These are phyloP conservation scores for Lachancea meyersii DNA, from an alignment of 805 yeast species.

Conservation along the genomic window DNA sequence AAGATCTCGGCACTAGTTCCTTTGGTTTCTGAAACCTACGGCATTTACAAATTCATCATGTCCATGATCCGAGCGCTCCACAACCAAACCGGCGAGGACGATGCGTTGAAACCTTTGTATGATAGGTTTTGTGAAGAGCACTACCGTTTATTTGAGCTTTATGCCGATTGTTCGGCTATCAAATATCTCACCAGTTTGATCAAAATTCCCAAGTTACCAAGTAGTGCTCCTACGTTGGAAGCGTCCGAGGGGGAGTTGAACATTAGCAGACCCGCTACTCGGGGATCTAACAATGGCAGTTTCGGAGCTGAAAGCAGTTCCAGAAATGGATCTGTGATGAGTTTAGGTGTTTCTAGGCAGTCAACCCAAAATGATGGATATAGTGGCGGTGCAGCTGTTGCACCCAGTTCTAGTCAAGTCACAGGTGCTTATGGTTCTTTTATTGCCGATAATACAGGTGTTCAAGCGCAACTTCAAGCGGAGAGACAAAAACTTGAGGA, in stretches of 20 bases:
- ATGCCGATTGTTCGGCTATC: conserved; percentile 82
- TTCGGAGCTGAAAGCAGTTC: not conserved
- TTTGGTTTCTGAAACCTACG: conserved; percentile 83
- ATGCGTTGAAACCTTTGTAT: conserved; percentile 67
- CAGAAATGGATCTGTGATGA: not conserved
- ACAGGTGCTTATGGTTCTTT: not conserved
- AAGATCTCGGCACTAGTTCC: conserved; percentile 85
- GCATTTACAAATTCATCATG: conserved; percentile 81
- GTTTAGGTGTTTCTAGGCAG: not conserved
- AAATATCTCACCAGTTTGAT: conserved; percentile 75
- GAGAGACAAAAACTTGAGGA: not conserved
- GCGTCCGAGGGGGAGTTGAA: conserved; percentile 22
- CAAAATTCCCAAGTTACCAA: conserved; percentile 37
- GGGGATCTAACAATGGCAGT: not conserved
- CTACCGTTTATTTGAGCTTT: conserved; percentile 64
- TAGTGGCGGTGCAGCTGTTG: not conserved
- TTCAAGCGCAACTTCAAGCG: not conserved
- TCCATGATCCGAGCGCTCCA: conserved; percentile 89
- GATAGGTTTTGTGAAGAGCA: conserved; percentile 69
- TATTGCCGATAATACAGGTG: not conserved
- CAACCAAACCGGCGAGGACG: conserved; percentile 56
- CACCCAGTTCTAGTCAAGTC: not conserved
- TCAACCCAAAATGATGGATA: not conserved
- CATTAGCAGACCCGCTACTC: not conserved
- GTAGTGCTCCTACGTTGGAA: conserved; percentile 31